Base-by-base conservation (phyloP, 371 early-diverging fungal genomes). In the Fennellomyces sp. region DNA sequence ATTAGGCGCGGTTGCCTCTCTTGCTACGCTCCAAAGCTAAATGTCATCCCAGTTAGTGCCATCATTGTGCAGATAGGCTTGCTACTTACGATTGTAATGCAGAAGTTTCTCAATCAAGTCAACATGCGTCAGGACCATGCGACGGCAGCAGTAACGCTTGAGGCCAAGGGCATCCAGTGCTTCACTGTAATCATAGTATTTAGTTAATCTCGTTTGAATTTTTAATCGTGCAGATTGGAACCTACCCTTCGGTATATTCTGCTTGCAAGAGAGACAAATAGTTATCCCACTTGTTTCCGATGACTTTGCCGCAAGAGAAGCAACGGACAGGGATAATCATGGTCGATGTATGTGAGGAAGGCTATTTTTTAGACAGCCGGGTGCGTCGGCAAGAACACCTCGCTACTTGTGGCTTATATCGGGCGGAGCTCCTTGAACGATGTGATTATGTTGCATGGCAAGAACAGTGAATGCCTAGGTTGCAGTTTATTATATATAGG, bases 101-200 rank as follows among this genome's bases (percentile, higher is more conserved):
- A 99, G 76, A 28, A 99, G 83, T 78, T 99, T 99, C 72, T 99
- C 99, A 75, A 99, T 98, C 71, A 99, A 85, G 67, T 99, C 99
- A 31, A 99, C 98, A 75, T 99, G 99, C 12, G 97, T 96, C 48
- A 99, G 86, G 31, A 98, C 91, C 98, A 99, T 99, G 65, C 99
- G 90, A 60, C 99, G 84, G 85, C 99, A 99, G 88, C 99, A 99
- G 65, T 97, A 97, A 54, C 99, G 88, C 83, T 94, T 93, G 59
- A 99, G 82, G 39, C 96, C 97, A 53, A 99, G 88, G 35, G 88
- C 83, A 66, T 95, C 94, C 61, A 99, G 82, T 28, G 99, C 97
- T 65, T 94, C 91, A 65, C 94, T 93, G 62, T 63, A 64, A 19
- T 33, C 15, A 25, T 23, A 31, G 19, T 2, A 27, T 28, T 12